Conservation (phyloP, 441 rosid genomes). For the Corymbia citriodora region DNA sequence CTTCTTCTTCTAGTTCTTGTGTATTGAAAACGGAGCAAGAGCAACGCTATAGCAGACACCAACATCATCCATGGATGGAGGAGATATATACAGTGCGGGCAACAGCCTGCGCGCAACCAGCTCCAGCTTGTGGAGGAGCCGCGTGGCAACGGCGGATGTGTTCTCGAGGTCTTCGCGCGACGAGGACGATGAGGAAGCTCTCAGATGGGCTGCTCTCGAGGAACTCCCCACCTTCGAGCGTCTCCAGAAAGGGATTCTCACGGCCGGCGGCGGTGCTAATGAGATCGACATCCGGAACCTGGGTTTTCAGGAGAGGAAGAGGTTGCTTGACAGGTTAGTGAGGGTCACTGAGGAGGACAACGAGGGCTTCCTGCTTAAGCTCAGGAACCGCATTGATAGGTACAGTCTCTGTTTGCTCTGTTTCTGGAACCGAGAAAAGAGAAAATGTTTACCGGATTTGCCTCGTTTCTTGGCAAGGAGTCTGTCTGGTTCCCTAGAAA, state of each 20-base stretch:
- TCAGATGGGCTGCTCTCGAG: neutral
- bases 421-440: neutral
- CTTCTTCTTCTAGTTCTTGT: neutral
- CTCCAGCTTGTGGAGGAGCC: neutral
- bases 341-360: neutral
- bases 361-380: neutral
- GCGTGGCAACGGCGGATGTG: neutral
- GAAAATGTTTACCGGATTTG: neutral
- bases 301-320: neutral
- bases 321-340: neutral
- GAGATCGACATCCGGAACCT: neutral
- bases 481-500: neutral
- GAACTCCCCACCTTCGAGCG: neutral
- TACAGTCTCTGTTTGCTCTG: neutral
- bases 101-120: neutral
- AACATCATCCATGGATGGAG: neutral
- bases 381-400: neutral
- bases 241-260: neutral
- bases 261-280: neutral
- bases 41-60: neutral
- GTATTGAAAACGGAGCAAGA: neutral
- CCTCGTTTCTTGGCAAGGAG: neutral
- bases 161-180: neutral
- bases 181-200: neutral
- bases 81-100: neutral